Evolutionary conservation across 805 yeast species (phyloP).

Genomic region (Candida anglica): DNA sequence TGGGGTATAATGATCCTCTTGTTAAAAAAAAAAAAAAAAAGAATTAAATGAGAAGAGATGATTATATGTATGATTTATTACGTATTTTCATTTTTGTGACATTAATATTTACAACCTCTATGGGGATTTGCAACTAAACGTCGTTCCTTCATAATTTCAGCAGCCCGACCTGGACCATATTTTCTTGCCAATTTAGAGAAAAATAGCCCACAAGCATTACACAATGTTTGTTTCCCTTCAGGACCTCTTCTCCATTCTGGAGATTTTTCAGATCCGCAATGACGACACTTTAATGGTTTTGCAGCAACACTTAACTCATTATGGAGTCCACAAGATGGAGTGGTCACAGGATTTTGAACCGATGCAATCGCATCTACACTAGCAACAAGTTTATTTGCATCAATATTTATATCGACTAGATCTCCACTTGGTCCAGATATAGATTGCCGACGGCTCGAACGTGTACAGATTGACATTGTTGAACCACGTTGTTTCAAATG

Average conservation of each 20-base stretch:
- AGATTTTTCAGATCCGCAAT: conserved; percentile 70
- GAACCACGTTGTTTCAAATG: no score
- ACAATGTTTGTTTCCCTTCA: conserved; percentile 71
- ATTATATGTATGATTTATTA: no score
- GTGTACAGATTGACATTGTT: no score
- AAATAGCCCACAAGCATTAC: conserved; percentile 90
- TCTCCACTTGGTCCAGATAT: conserved; percentile 1
- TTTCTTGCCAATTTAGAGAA: conserved; percentile 57
- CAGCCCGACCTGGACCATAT: conserved; percentile 41
- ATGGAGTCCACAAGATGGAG: conserved; percentile 11
- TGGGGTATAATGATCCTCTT: no score
- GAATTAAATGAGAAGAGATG: no score
- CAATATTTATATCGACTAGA: conserved; percentile 1
- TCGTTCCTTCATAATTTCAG: conserved; percentile 21
- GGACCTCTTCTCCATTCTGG: conserved; percentile 97
- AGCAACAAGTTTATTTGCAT: conserved; percentile 1
- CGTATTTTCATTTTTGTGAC: no score
- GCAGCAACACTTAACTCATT: conserved; percentile 11
- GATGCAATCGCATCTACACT: conserved; percentile 1
- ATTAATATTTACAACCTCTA: no score
- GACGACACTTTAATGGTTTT: conserved; percentile 26
- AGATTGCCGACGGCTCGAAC: no score
- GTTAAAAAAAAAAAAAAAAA: no score
- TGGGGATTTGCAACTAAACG: no score
- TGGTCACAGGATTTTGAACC: conserved; percentile 1